Evolutionary conservation across 2,329 filamentous ascomycete genomes (phyloP), one percentile per base, ranked within the genome.

Genomic region (Pezicula radicicola): DNA sequence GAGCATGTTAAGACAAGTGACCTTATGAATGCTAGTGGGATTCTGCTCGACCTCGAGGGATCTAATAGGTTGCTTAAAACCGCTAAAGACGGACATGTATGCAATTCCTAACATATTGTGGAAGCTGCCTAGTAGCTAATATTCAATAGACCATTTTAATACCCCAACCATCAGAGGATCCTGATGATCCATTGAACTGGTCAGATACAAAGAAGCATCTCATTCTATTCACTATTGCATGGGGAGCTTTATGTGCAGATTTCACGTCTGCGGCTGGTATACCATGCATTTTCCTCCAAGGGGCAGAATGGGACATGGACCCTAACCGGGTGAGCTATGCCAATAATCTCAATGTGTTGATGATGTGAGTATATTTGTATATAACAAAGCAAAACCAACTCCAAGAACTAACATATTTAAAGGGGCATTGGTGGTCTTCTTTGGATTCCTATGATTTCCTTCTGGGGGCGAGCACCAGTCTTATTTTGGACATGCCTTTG

Each of bases 151-250:
- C 46, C 2, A 50, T 53, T 16, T 27, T 54, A 12, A 33, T 50
- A 39, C 70, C 75, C 12, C 75, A 77, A 57, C 75, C 75, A 4
- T 72, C 68, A 12, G 69, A 73, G 51, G 72, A 70, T 30, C 74
- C 74, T 0, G 75, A 77, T 50, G 75, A 77, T 51, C 75, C 75
- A 2, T 54, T 76, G 7, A 76, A 75, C 48, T 69, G 67, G 66
- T 51, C 62, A 10, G 54, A 59, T 5, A 49, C 56, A 49, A 73
- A 71, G 66, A 77, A 77, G 51, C 63, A 68, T 50, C 51, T 67
- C 16, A 68, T 73, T 47, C 60, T 75, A 2, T 55, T 66, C 13
- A 66, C 72, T n/a, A 61, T 75, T 9, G 65, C 67, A 13, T 57
- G 68, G 12, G 66, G 66, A 9, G 68, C 71, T 13, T 70, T 72